phyloP scores from a whole-genome alignment of 805 yeast genomes.

The Ogataea minuta region DNA sequence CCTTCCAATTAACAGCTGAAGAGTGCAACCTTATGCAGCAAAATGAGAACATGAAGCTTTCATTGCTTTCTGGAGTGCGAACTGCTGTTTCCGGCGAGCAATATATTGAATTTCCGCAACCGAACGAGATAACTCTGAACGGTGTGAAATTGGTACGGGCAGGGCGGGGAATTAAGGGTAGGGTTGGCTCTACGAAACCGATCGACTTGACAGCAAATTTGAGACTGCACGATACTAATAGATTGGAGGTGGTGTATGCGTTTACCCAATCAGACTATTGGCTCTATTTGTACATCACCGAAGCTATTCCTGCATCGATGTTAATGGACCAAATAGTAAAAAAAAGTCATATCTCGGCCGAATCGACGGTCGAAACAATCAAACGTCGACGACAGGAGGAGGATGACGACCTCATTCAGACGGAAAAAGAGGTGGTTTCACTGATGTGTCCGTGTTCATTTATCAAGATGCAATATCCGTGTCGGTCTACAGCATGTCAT shows the following conservation, averaged over 20 bases:
- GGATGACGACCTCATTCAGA: conserved; percentile 71
- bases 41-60: conserved; percentile 38
- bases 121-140: conserved; percentile 67
- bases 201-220: conserved; percentile 65
- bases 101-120: conserved; percentile 64
- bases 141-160: conserved; percentile 47
- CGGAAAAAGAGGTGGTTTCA: conserved; percentile 57
- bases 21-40: conserved; percentile 41
- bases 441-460: conserved; percentile 79
- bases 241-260: conserved; percentile 54
- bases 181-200: conserved; percentile 77
- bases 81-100: conserved; percentile 21
- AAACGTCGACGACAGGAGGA: conserved; percentile 36
- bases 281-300: conserved; percentile 59
- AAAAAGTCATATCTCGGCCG: conserved; percentile 52
- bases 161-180: conserved; percentile 73
- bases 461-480: conserved; percentile 67
- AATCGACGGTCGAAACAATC: conserved; percentile 40
- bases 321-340: conserved; percentile 41
- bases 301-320: conserved; percentile 40
- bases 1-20: conserved; percentile 41
- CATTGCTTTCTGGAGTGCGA: conserved; percentile 53
- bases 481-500: conserved; percentile 64
- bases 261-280: conserved; percentile 51
- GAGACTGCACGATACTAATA: conserved; percentile 33